Base-by-base conservation (phyloP, 2,329 filamentous ascomycete genomes). In the Hymenoscyphus linearis region DNA sequence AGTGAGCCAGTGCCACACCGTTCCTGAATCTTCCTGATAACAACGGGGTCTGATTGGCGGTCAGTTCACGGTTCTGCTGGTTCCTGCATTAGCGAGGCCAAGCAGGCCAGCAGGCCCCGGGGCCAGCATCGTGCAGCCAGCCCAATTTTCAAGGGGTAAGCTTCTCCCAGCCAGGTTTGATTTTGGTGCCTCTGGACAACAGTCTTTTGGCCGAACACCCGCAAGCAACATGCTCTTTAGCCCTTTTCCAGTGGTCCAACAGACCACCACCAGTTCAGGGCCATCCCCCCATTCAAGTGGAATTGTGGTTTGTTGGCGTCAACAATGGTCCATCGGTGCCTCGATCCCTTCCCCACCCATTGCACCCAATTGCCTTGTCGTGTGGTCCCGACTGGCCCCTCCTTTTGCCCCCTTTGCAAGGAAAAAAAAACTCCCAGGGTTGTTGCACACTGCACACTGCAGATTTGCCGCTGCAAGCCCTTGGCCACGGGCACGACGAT, bases 401-500 rank as follows among this genome's bases (percentile, higher is more conserved):
- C 25, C n/a, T 26, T 54, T 31, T 22, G 31, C 54, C 54, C 54
- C 18, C 36, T 55, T 55, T 14, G 31, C 54, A 55, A 25, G 52
- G 31, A 53, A 53, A 22, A 34, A n/a, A 53, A 53, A 22, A 34
- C 13, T 26, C n/a, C 34, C 44, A 26, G 57, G 55, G 35, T 57
- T 25, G 31, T 18, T 58, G 44, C 44, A 52, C 26, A 37, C 36
- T 58, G 44, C 44, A 52, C 26, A 37, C 36, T 58, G 27, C 14
- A 54, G 57, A 59, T 59, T 59, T 59, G 36, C 57, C 57, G 57
- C 57, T 52, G 50, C 25, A 34, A 31, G n/a, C 7, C 18, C 50
- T 50, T 16, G 57, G 44, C 34, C 12, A 26, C 22, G 25, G 27
- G 57, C 26, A 25, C 27, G 4, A 34, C 16, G 31, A 27, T 40